Base-by-base conservation (phyloP, 1,139 yeast genomes). In the Hansenula sp. region DNA sequence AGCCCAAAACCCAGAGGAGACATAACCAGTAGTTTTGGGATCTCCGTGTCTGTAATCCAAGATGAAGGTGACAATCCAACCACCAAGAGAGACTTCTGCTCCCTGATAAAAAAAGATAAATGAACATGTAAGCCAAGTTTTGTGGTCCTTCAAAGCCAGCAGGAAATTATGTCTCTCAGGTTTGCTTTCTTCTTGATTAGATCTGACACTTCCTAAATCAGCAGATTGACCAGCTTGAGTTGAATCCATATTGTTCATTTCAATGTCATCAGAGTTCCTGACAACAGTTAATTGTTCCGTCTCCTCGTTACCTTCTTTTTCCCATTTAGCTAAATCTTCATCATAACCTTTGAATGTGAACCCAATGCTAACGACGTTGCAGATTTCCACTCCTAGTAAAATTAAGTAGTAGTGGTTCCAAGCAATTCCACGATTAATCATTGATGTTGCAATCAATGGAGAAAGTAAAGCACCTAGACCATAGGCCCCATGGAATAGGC, bases 1-100 rank as follows among this genome's bases (percentile, higher is more conserved):
- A 12, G 74, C 79, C 89, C 89, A 84, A 53, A 76, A 81, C 0
- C 89, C 89, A 9, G 88, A 77, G 3, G 85, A 77, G 27, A 81
- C 82, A 55, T 81, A 82, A 16, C 89, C 88, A 44, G 74, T 72
- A 5, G 73, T 61, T 0, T 58, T 50, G 3, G 65, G 56, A 42
- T 66, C 61, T 1, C 81, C 84, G 38, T 69, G 66, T 38, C 88
- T 69, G 52, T 77, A 78, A 41, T 74, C 77, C 38, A 79, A 70
- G 54, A 83, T 67, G 52, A 71, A 83, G 0, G 89, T 79, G 34
- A 81, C 84, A 31, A 79, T 72, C 89, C 89, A 83, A 29, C 88
- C 88, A 18, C 84, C 88, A 53, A 81, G 60, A 0, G 84, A 67
- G 5, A 83, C 88, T 58, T 83, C 90, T 2, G 77, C 72, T 4